These are phyloP conservation scores for Apiotrichum mycotoxinovorans DNA, from an alignment of 1,284 basidiomycete species.

Conservation along the genomic window DNA sequence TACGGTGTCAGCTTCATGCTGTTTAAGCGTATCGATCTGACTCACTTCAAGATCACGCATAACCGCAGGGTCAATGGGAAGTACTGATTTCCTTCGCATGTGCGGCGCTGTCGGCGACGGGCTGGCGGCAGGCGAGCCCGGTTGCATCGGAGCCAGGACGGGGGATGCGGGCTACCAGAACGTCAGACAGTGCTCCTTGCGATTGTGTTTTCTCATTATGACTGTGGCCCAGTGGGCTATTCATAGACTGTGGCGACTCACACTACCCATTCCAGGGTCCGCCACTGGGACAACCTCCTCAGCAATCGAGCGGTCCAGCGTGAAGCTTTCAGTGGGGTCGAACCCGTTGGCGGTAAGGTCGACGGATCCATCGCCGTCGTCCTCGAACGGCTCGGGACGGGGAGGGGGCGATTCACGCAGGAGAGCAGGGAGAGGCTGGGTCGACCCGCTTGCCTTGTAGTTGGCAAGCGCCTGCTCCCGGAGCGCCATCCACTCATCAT, in stretches of 20 bases:
- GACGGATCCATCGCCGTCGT: slow-evolving; percentile 78
- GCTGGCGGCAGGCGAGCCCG: neutral
- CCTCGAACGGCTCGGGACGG: slow-evolving; percentile 66
- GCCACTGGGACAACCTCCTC: slow-evolving; percentile 84
- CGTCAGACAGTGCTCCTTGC: neutral
- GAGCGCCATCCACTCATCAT: slow-evolving; percentile 78
- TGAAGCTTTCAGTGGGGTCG: slow-evolving; percentile 60
- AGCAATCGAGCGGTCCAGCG: slow-evolving; percentile 69
- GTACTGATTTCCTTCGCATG: slow-evolving; percentile 37
- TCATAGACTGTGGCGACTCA: slow-evolving; percentile 29
- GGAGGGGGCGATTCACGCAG: slow-evolving; percentile 67
- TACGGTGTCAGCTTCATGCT: neutral
- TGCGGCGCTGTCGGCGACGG: slow-evolving; percentile 22
- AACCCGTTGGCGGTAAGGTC: slow-evolving; percentile 81
- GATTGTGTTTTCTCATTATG: neutral
- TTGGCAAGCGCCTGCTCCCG: slow-evolving; percentile 70
- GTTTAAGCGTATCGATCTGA: slow-evolving; percentile 34
- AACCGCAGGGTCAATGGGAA: slow-evolving; percentile 76
- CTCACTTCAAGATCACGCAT: slow-evolving; percentile 80
- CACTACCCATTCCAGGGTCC: slow-evolving; percentile 68
- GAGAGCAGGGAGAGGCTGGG: slow-evolving; percentile 64
- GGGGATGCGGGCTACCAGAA: slow-evolving; percentile 6
- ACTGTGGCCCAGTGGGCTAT: neutral
- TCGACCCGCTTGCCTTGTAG: slow-evolving; percentile 59
- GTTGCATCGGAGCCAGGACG: slow-evolving; percentile 18